Evolutionary conservation across 2,329 filamentous ascomycete genomes (phyloP).

Genomic region (Aspergillus sp.): DNA sequence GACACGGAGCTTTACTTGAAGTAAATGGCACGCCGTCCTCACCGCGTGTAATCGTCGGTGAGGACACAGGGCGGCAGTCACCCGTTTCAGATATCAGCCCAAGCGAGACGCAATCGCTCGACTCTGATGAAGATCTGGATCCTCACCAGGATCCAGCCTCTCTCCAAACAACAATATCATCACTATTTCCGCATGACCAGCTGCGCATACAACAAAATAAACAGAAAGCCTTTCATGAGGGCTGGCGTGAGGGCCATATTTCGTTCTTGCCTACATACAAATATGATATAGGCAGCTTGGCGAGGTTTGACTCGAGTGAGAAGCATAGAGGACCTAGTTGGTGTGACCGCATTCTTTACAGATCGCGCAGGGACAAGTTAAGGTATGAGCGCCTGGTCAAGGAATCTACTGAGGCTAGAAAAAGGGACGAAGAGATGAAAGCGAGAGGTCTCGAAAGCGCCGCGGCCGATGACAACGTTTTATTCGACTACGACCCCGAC

Average conservation of each 20-base stretch:
- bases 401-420: constrained; percentile 66
- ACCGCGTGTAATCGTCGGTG: constrained; percentile 9
- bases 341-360: constrained; percentile 91
- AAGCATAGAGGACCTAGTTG: constrained; percentile 91
- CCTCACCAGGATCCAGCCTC: constrained; percentile 77
- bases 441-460: constrained; percentile 72
- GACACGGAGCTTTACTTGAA: constrained; percentile 35
- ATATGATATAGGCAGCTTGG: constrained; percentile 92
- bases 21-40: constrained; percentile 25
- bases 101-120: constrained; percentile 11
- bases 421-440: constrained; percentile 82
- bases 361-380: constrained; percentile 70
- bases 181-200: constrained; percentile 86
- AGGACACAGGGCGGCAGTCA: constrained; percentile 10
- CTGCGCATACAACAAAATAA: constrained; percentile 70
- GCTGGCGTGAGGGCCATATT: constrained; percentile 87
- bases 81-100: not conserved
- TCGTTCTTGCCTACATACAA: constrained; percentile 94
- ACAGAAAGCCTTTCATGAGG: constrained; percentile 82
- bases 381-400: constrained; percentile 62
- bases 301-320: constrained; percentile 91
- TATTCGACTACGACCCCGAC: constrained; percentile 90
- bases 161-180: constrained; percentile 82
- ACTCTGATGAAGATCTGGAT: constrained; percentile 65
- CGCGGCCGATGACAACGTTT: constrained; percentile 73